Conservation (phyloP, 2,329 filamentous ascomycete genomes). For the Fusarium tanahbumbuense region DNA sequence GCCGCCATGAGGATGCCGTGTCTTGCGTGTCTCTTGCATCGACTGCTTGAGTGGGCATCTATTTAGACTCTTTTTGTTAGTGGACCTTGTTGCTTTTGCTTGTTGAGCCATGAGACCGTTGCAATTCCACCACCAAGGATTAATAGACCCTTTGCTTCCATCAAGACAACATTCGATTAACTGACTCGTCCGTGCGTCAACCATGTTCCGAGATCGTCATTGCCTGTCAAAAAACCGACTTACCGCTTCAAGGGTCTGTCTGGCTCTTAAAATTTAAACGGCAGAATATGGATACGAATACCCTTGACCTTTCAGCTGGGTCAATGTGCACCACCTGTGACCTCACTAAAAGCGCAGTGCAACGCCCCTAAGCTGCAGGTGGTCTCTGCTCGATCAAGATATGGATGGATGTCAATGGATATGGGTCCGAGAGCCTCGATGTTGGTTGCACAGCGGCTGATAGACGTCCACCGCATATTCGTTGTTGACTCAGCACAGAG, state of each 20-base stretch:
- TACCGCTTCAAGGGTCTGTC: constrained; percentile 21
- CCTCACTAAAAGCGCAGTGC: neutral
- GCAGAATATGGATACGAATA: constrained; percentile 16
- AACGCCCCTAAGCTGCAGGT: constrained; percentile 37
- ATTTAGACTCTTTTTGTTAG: constrained; percentile 4
- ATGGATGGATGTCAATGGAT: constrained; percentile 24
- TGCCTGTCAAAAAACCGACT: neutral
- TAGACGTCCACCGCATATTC: constrained; percentile 27
- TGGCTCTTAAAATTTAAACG: constrained; percentile 6
- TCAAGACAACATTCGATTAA: neutral
- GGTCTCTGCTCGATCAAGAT: constrained; percentile 29
- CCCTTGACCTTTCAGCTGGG: constrained; percentile 39
- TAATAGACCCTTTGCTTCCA: neutral
- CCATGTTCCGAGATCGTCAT: neutral
- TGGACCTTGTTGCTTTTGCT: constrained; percentile 22
- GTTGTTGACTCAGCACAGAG: constrained; percentile 15
- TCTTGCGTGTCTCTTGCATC: constrained; percentile 11
- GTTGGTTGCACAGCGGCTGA: constrained; percentile 32
- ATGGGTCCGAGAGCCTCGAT: constrained; percentile 30
- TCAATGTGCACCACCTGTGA: constrained; percentile 31
- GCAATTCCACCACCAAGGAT: neutral
- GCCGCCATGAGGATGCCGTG: constrained; percentile 4
- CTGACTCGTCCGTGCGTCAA: constrained; percentile 27
- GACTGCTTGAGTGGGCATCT: neutral
- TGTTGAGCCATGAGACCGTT: constrained; percentile 19